Conservation (phyloP, 2,329 filamentous ascomycete genomes). For the Lojkania enalia region DNA sequence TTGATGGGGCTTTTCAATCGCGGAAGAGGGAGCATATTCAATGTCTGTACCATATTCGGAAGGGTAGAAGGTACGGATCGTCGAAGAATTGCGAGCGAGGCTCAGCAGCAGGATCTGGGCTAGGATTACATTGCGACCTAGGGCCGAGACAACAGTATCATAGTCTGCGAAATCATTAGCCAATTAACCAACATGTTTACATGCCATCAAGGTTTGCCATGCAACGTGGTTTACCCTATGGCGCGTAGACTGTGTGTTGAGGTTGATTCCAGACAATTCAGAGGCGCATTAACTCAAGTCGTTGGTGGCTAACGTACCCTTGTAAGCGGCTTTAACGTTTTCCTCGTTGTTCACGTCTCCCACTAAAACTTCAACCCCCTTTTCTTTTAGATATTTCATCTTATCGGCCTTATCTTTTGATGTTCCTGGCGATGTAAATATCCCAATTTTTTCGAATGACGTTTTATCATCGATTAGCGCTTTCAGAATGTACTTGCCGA, state of each 20-base stretch:
- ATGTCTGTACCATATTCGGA: conserved; percentile 49
- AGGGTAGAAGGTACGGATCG: conserved; percentile 66
- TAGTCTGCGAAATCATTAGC: no score
- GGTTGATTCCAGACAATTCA: no score
- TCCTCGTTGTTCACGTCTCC: conserved; percentile 58
- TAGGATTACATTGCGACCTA: conserved; percentile 65
- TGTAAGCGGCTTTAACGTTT: conserved; percentile 61
- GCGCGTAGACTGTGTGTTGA: no score
- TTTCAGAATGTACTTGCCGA: conserved; percentile 56
- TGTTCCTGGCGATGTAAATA: conserved; percentile 61
- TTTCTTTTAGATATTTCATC: conserved; percentile 52
- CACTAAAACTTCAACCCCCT: conserved; percentile 58
- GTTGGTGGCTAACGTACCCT: conserved; percentile 45
- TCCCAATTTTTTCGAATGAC: conserved; percentile 55
- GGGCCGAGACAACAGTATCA: conserved; percentile 67
- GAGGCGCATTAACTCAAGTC: no score
- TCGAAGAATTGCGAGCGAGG: conserved; percentile 58
- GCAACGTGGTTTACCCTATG: no score
- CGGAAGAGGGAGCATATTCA: conserved; percentile 65
- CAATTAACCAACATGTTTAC: no score
- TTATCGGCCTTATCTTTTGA: conserved; percentile 54
- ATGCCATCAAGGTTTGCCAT: no score
- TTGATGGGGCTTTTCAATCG: conserved; percentile 68
- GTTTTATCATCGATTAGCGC: conserved; percentile 52
- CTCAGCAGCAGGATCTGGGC: conserved; percentile 65